These are phyloP conservation scores for Trypanosoma cruzi DNA, from an alignment of 208 protist genomes.

Conservation along the genomic window DNA sequence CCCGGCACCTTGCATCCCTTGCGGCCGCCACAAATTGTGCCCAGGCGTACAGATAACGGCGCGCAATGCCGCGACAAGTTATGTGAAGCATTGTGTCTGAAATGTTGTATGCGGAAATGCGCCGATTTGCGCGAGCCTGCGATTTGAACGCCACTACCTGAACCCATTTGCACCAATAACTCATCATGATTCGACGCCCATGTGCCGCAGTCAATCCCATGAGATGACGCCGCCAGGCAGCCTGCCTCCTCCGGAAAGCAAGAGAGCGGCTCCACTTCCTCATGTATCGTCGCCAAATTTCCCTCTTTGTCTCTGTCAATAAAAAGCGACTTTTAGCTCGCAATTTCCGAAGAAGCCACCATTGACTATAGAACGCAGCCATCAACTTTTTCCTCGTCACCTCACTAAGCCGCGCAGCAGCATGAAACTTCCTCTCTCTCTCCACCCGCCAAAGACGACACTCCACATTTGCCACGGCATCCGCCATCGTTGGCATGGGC, in stretches of 20 bases:
- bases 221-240: constrained; percentile 16
- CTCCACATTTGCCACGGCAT: constrained; percentile 23
- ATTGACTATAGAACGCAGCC: constrained; percentile 7
- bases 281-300: constrained; percentile 16
- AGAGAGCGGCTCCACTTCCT: constrained; percentile 16
- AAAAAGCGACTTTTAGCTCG: background rate
- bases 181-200: background rate
- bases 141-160: background rate
- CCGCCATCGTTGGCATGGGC: constrained; percentile 23
- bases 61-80: constrained; percentile 14
- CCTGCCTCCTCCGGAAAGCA: background rate
- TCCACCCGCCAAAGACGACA: constrained; percentile 22
- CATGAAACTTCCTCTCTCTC: background rate
- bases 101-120: constrained; percentile 1
- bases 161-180: constrained; percentile 13
- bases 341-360: background rate
- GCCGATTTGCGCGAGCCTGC: background rate
- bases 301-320: background rate
- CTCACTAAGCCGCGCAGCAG: background rate
- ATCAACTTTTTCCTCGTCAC: background rate
- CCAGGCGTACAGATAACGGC: constrained; percentile 17
- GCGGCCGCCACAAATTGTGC: constrained; percentile 1
- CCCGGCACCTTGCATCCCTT: background rate
- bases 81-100: constrained; percentile 18
- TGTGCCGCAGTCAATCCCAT: background rate